Base-by-base conservation (phyloP, 139 green algal genomes). In the Tetradesmus lagerheimii region DNA sequence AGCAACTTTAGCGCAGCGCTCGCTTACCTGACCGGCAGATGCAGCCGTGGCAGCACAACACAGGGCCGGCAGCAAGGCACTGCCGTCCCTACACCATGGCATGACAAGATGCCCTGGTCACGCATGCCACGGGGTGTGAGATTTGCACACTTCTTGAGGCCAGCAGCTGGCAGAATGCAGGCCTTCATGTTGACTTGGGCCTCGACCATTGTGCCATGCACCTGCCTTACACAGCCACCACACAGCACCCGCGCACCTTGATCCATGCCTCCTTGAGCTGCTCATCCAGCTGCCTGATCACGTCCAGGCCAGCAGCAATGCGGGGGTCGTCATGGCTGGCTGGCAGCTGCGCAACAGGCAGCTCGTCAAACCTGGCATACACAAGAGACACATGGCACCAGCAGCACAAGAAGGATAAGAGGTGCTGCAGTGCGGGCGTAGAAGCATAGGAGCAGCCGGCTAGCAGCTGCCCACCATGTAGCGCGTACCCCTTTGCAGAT, bases 331-430 rank as follows among this genome's bases (percentile, higher is more conserved):
- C 15, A 27, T 89, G 71, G 34, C 66, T 45, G n/a, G 34, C 29
- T 12, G 74, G 74, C 71, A 89, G 43, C 45, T 84, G 85, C 38
- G 83, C 83, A 25, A 88, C 83, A 38, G 83, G 83, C 66, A 77
- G 66, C 6, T 88, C 62, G 12, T 88, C 62, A 80, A 88, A 88
- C 62, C 83, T 88, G 47, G 31, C 43, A 16, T 9, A 3, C 14
- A 47, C 31, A 29, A 76, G 47, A 5, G 29, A 27, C 50, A 77
- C 25, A 35, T 15, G 62, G 66, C 29, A 77, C 25, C 25, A 77
- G 27, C 25, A 38, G 66, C 66, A 77, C 2, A 35, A 37, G 3
- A 18, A 77, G 25, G 66, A 57, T 12, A 57, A 12, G 14, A 57
- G 11, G 45, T n/a, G n/a, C n/a, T n/a, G n/a, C n/a, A n/a, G n/a